Percentiles rank a stretch among this genome's conserved stretches.
phyloP scores from a whole-genome alignment of 139 green algal genomes.

The Chlorella vulgaris region DNA sequence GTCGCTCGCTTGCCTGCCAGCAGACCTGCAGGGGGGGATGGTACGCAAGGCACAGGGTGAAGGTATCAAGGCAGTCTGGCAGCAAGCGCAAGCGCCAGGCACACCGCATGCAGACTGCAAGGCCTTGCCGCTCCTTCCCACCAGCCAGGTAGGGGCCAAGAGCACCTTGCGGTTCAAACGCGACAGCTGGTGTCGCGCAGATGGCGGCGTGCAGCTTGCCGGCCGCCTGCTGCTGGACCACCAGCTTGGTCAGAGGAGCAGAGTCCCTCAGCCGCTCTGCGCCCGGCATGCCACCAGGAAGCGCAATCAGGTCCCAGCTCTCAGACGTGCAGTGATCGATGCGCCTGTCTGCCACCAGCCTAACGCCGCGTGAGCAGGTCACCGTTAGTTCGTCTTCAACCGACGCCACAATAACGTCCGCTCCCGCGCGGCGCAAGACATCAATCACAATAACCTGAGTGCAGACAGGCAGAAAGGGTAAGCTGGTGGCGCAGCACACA shows the following conservation, averaged over 20 bases:
- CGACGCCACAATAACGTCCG: constrained; percentile 79
- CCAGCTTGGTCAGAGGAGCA: constrained; percentile 55
- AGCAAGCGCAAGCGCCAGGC: no score
- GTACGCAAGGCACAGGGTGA: not conserved
- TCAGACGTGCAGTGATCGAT: constrained; percentile 53
- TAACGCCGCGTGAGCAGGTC: constrained; percentile 73
- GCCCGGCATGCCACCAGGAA: constrained; percentile 94
- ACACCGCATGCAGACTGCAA: no score
- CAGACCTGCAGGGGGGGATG: constrained; percentile 48
- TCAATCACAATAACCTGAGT: constrained; percentile 88
- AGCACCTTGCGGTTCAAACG: constrained; percentile 74
- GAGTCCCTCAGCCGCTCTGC: constrained; percentile 87
- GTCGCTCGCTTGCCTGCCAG: constrained; percentile 81
- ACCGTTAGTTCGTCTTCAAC: constrained; percentile 71
- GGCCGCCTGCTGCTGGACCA: constrained; percentile 60
- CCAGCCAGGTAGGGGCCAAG: not conserved
- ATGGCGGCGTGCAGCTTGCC: constrained; percentile 84
- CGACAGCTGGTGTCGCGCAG: constrained; percentile 93
- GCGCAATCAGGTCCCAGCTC: constrained; percentile 85
- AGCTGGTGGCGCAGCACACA: not conserved
- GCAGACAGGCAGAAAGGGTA: not conserved
- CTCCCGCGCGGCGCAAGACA: constrained; percentile 85
- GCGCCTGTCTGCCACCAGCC: constrained; percentile 81
- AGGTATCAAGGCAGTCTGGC: no score
- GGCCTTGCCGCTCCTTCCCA: no score